Percentiles rank a stretch among this genome's conserved stretches.
phyloP scores from a whole-genome alignment of 495 filamentous ascomycete species.

The Penicillium soppii region DNA sequence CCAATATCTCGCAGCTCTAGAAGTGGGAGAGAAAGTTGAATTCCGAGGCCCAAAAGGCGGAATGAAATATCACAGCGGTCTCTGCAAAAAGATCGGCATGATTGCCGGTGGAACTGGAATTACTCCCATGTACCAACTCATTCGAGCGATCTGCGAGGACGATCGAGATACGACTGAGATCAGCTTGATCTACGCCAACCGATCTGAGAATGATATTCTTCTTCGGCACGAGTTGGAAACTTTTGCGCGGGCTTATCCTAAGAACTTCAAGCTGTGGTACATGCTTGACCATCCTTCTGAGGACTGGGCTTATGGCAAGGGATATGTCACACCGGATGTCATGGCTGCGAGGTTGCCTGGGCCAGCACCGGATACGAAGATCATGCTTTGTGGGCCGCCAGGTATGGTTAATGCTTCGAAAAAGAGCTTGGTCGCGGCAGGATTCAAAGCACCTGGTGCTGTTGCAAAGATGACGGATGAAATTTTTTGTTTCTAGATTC shows the following conservation, averaged over 20 bases:
- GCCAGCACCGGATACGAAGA: conserved; percentile 19
- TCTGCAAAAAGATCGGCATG: conserved; percentile 41
- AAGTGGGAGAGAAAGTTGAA: conserved; percentile 38
- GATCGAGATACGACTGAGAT: conserved; percentile 43
- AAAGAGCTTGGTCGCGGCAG: conserved; percentile 25
- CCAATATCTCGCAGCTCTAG: conserved; percentile 42
- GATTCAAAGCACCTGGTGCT: conserved; percentile 25
- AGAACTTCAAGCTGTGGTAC: conserved; percentile 42
- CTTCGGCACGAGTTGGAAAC: conserved; percentile 42
- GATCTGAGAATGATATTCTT: conserved; percentile 33
- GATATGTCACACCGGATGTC: conserved; percentile 18
- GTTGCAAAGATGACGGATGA: conserved; percentile 32
- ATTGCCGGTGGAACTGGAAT: conserved; percentile 55
- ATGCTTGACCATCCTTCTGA: conserved; percentile 31
- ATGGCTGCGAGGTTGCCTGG: conserved; percentile 18
- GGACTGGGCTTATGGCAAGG: conserved; percentile 19
- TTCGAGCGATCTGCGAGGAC: conserved; percentile 48
- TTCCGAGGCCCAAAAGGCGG: conserved; percentile 47
- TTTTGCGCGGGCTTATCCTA: conserved; percentile 31
- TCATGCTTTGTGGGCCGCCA: conserved; percentile 36
- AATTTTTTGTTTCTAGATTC: conserved; percentile 28
- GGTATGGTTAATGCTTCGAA: conserved; percentile 35
- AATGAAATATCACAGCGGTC: conserved; percentile 37
- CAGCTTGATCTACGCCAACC: conserved; percentile 42
- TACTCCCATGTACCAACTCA: conserved; percentile 53